Evolutionary conservation across 352 stramenopile genomes (phyloP), one percentile per base, ranked within the genome.

Genomic region (Phytophthora fragariae): DNA sequence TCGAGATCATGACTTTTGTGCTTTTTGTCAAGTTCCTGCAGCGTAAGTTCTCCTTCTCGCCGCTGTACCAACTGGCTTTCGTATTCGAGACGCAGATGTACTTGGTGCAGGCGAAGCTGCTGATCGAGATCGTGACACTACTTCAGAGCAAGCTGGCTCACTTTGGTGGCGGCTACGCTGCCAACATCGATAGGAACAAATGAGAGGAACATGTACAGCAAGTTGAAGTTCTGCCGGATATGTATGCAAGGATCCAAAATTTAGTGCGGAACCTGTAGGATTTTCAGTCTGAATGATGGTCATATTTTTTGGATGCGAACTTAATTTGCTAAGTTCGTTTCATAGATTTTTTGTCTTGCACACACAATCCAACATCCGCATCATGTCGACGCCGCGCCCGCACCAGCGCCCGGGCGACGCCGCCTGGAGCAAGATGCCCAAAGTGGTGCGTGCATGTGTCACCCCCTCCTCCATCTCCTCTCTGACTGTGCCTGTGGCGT

Each of bases 341-440:
- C 0, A 31, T 31, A 31, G 29, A 7, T 31, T 31, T 31, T 31
- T 31, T 7, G 29, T 31, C 29, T 31, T 31, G 29, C 29, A 31
- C 29, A 15, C 37, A 46, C 37, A 46, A 46, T n/a, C 15, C 37
- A n/a, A 46, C 37, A 44, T 46, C 19, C 12, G 12, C 12, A 69
- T 62, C 15, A 93, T 92, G 86, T 83, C 86, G 72, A 88, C 72
- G 14, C 80, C 84, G 24, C 73, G 79, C n/a, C 82, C 82, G 50
- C 75, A 89, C 60, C 82, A 90, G 79, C 89, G 88, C 53, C 46
- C 88, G 21, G 91, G 91, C 68, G 91, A 97, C 56, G 74, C 82
- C 50, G 82, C 97, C 19, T 99, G 97, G 97, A 79, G 85, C 52
- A 98, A 98, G 75, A 97, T 98, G 82, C 83, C 93, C 54, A 99